Evolutionary conservation across 2,329 filamentous ascomycete genomes (phyloP).

Genomic region (Coniochaeta hoffmannii): DNA sequence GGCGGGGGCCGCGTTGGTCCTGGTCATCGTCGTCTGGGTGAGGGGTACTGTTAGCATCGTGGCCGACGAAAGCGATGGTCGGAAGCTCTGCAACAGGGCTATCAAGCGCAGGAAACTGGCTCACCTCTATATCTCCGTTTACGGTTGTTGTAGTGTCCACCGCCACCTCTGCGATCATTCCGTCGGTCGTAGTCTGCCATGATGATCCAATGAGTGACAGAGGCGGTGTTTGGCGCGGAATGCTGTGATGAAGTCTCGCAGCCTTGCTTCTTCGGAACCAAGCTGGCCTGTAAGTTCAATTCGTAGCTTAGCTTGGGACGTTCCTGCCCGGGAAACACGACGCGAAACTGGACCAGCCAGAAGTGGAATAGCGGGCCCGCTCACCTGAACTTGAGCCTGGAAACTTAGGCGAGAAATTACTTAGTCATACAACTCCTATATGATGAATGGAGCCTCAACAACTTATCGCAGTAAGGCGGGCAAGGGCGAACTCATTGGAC

Average conservation of each 20-base stretch:
- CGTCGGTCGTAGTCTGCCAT: constrained; percentile 53
- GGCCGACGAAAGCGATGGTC: not conserved
- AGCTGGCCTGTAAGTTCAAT: not conserved
- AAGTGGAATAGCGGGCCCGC: not conserved
- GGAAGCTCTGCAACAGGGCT: not conserved
- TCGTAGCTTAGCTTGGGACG: not conserved
- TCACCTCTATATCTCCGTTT: constrained; percentile 77
- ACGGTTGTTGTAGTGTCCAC: constrained; percentile 49
- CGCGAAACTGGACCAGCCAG: not conserved
- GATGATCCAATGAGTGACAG: constrained; percentile 5
- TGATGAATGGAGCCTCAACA: not conserved
- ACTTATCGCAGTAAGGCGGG: not conserved
- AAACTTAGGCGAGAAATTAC: not conserved
- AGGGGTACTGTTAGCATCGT: constrained; percentile 4
- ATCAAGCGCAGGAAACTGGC: constrained; percentile 9
- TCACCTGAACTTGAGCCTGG: not conserved
- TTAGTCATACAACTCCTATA: not conserved
- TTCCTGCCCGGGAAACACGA: not conserved
- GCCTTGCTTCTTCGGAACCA: not conserved
- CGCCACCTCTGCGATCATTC: constrained; percentile 18
- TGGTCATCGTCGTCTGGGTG: constrained; percentile 59
- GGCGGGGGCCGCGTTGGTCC: constrained; percentile 65
- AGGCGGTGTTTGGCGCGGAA: not conserved
- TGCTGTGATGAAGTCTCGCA: not conserved
- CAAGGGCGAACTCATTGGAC: no score